Evolutionary conservation across 495 filamentous ascomycete genomes (phyloP), one percentile per base, ranked within the genome.

Genomic region (Geopyxis carbonaria): DNA sequence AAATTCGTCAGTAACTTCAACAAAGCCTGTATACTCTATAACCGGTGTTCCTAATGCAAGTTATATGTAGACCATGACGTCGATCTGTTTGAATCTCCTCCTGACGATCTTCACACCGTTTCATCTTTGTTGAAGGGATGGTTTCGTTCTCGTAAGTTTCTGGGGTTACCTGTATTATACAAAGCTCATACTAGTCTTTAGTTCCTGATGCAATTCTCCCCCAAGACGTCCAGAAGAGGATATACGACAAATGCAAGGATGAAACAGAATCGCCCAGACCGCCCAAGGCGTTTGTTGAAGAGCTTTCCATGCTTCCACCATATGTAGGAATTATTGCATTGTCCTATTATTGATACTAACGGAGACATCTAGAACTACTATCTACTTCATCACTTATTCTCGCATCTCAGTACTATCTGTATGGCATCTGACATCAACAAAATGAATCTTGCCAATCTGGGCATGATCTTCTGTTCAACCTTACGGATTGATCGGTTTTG

Each of bases 391-490:
- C 42, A 48, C 22, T 38, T 56, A 4, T 56, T 55, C 24, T 51
- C 52, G 4, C 53, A 56, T 31, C 43, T 56, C n/a, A 45, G 47
- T 7, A 49, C 43, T 18, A 41, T 56, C 14, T 42, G 41, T 19
- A 22, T 35, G 3, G 51, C 47, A 22, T 56, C 53, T n/a, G 52
- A 52, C 27, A 27, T 56, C 16, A 56, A 56, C 31, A 56, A 56
- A 30, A 56, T 56, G 53, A 47, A 47, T 10, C 47, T 56, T 11
- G 38, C 53, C 11, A 56, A 56, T 35, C 48, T 56, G 27, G 53
- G 47, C 44, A 56, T 56, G 53, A 56, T 56, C 11, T 56, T 56
- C 35, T 56, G 53, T 22, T 52, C 52, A 3, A 56, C 52, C 15
- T 48, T 56, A 19, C 41, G 53, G 14, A 56, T 56, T 16, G 53